Evolutionary conservation across 352 stramenopile species (phyloP), one percentile per base, ranked within the genome.

Genomic region (Pythium volutum): DNA sequence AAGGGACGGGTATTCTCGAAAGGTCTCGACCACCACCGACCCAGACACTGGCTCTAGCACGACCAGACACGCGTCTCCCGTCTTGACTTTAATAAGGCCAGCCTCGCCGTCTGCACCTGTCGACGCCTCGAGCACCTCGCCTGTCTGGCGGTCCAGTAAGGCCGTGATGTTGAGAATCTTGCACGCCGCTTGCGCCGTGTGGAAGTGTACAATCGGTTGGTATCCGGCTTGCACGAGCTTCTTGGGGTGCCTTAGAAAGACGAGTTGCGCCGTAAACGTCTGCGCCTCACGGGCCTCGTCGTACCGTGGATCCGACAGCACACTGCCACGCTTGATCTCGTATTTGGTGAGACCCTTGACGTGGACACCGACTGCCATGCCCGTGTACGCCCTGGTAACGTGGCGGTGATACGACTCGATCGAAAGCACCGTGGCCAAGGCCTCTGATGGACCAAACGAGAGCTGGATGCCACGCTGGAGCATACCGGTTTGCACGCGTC

Each of bases 341-440:
- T 98, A 97, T 4, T 97, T 76, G 6, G 82, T 88, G 33, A 99
- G 74, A 71, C 97, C 97, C 77, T 98, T 99, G 27, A 98, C 81
- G 73, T 98, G 98, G 79, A 99, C 98, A 59, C 97, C 96, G 52
- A 99, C 93, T 67, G 97, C 98, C 71, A 98, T 91, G 67, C 97
- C 96, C 16, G 97, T 89, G 18, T 87, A 47, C 57, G 96, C 97
- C 75, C 99, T 88, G 5, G 75, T 34, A 11, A 99, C 62, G n/a
- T 77, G 79, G 70, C 97, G 83, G 77, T 98, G 96, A 79, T 99
- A 95, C 79, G 98, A 97, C 77, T 99, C 96, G 29, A 99, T 84
- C 12, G 95, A 98, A 76, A 97, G 96, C 23, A 99, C 93, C 77
- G 98, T 90, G 26, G 91, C 96, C n/a, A 74, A 72, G 18, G 98